Base-by-base conservation (phyloP, 805 yeast genomes). In the Suhomyces kilbournensis region DNA sequence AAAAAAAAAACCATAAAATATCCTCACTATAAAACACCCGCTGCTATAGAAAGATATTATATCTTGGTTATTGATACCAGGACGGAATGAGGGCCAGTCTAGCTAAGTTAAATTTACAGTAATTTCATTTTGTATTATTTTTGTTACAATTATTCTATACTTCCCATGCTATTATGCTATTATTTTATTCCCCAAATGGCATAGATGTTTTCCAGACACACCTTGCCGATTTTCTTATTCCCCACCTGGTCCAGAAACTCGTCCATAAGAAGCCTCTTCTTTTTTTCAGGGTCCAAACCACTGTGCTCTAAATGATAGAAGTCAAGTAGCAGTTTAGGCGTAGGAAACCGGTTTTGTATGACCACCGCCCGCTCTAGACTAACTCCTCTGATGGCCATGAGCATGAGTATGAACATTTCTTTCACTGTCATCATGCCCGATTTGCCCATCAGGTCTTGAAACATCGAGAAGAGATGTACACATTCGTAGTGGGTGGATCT, bases 331-430 rank as follows among this genome's bases (percentile, higher is more conserved):
- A 62, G 65, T 34, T 71, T 70, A 0, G 97, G 94, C 0, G 97
- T 92, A 2, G 83, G 82, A 62, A 76, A 94, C 42, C 76, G 65
- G 17, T 74, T 72, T 67, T 92, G 97, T 8, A 94, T 83, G 7
- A 82, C 82, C 8, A 83, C 63, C 0, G 99, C 99, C 64, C 88
- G 90, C 56, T 93, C 97, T 28, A 89, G 69, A 0, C 96, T 83
- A 1, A 94, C 76, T 0, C 98, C 99, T 54, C 81, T 79, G 2
- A 88, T 78, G 2, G 91, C 81, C 86, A 91, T 82, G 20, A 94
- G 76, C 85, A 90, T 83, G 44, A 81, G 75, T 1, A 90, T 70
- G 59, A 84, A 93, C 60, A 90, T 70, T 56, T 93, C 97, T 45
- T 82, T 83, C 0, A 90, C 82, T 0, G 96, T 88, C 61, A 80